These are phyloP conservation scores for Dillenia suffruticosa DNA, from an alignment of 164 flowering plant genomes.

Conservation along the genomic window DNA sequence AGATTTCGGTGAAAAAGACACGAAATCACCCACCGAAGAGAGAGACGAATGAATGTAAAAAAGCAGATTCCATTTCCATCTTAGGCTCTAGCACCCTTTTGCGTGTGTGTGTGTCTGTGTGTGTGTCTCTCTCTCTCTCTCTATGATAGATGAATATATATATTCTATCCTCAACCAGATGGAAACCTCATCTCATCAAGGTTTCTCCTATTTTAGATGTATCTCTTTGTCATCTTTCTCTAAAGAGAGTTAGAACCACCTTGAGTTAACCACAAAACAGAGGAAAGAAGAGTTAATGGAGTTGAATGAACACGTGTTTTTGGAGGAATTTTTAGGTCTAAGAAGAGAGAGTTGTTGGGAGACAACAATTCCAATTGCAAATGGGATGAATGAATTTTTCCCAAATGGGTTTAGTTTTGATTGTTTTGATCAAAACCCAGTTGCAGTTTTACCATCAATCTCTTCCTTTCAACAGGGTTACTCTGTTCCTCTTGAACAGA, in stretches of 20 bases:
- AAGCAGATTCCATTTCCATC: constrained; percentile 35
- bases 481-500: constrained; percentile 4
- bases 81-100: constrained; percentile 12
- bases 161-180: constrained; percentile 22
- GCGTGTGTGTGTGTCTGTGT: background rate
- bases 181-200: constrained; percentile 33
- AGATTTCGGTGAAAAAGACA: constrained; percentile 57
- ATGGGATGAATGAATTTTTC: constrained; percentile 21
- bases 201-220: constrained; percentile 9
- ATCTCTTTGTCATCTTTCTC: background rate
- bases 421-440: constrained; percentile 18
- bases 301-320: constrained; percentile 35
- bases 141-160: constrained; percentile 19
- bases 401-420: constrained; percentile 19
- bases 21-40: constrained; percentile 19
- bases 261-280: too few species aligned
- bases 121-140: too few species aligned
- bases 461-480: constrained; percentile 15
- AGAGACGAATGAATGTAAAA: background rate
- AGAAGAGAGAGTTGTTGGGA: constrained; percentile 40
- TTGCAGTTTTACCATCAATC: constrained; percentile 7
- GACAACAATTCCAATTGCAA: constrained; percentile 12
- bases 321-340: constrained; percentile 40
- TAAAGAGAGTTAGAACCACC: constrained; percentile 5
- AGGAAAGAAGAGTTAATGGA: constrained; percentile 27